phyloP scores from a whole-genome alignment of 345 rosid species.

The Aegle marmelos region DNA sequence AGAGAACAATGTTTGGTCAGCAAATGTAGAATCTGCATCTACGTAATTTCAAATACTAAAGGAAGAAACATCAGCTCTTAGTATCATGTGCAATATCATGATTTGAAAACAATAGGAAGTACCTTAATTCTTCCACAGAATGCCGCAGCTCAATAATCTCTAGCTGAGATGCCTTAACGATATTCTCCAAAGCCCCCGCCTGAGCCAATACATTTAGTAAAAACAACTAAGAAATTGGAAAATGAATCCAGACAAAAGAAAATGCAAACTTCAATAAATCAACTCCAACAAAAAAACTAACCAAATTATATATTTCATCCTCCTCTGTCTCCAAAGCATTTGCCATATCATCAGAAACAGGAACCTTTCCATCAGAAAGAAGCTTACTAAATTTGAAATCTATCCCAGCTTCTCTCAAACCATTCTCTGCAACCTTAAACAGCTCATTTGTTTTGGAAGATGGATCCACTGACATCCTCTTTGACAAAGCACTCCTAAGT shows the following conservation, averaged over 20 bases:
- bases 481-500: slow-evolving; percentile 85
- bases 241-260: not conserved
- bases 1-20: slow-evolving; percentile 21
- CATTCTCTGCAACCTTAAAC: slow-evolving; percentile 86
- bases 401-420: slow-evolving; percentile 71
- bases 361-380: slow-evolving; percentile 36
- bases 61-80: not conserved
- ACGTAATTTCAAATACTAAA: not conserved
- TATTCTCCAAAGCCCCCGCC: slow-evolving; percentile 96
- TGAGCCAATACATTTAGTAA: slow-evolving; percentile 26
- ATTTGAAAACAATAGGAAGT: slow-evolving; percentile 13
- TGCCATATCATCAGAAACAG: slow-evolving; percentile 28
- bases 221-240: slow-evolving; percentile 11
- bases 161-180: slow-evolving; percentile 86
- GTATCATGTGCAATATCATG: not conserved
- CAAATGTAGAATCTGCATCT: not conserved
- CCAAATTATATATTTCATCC: slow-evolving; percentile 84
- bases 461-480: slow-evolving; percentile 50
- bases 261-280: not conserved
- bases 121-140: slow-evolving; percentile 80
- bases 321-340: slow-evolving; percentile 46
- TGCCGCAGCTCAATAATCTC: slow-evolving; percentile 79
- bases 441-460: slow-evolving; percentile 59
- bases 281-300: slow-evolving; percentile 32
- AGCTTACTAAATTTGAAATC: slow-evolving; percentile 58